Percentiles rank a stretch among this genome's conserved stretches.
Evolutionary conservation across 2,329 filamentous ascomycete genomes (phyloP).

Genomic region (Penicillium sp.): DNA sequence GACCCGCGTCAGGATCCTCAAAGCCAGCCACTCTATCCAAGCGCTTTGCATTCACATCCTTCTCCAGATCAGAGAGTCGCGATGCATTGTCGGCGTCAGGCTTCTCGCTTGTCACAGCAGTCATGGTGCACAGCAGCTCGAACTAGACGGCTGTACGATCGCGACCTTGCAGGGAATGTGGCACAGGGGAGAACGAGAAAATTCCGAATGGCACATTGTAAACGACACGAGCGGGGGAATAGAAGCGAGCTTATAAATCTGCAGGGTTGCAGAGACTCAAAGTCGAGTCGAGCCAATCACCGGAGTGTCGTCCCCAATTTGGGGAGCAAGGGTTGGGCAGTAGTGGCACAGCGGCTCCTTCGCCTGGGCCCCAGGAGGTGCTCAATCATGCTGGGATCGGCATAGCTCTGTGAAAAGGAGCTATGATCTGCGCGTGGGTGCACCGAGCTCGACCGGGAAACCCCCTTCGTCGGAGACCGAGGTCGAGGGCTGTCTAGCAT

Average conservation of each 20-base stretch:
- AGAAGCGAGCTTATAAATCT: conserved; percentile 15
- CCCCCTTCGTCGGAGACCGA: too few relatives aligned
- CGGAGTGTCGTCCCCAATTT: not conserved
- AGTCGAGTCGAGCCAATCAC: conserved; percentile 1
- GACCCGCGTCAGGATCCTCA: conserved; percentile 61
- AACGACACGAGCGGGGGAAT: conserved; percentile 7
- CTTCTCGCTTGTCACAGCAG: conserved; percentile 11
- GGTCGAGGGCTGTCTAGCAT: too few relatives aligned
- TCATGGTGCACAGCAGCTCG: conserved; percentile 14
- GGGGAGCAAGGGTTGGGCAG: not conserved
- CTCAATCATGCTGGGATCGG: not conserved
- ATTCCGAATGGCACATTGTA: not conserved
- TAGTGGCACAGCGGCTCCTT: not conserved
- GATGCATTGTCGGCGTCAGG: conserved; percentile 8
- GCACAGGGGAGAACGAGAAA: not conserved
- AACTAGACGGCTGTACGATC: too few relatives aligned
- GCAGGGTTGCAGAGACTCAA: conserved; percentile 1
- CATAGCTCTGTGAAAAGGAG: not conserved
- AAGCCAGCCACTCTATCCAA: conserved; percentile 18
- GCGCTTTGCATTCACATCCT: conserved; percentile 5
- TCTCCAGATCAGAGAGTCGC: conserved; percentile 23
- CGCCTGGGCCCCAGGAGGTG: not conserved
- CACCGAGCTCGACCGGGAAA: too few relatives aligned
- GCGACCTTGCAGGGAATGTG: too few relatives aligned
- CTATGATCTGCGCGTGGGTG: not conserved